Percentiles rank a stretch among this genome's conserved stretches.
Evolutionary conservation across 768 basidiomycete genomes (phyloP).

Genomic region (Pisolithus orientalis): DNA sequence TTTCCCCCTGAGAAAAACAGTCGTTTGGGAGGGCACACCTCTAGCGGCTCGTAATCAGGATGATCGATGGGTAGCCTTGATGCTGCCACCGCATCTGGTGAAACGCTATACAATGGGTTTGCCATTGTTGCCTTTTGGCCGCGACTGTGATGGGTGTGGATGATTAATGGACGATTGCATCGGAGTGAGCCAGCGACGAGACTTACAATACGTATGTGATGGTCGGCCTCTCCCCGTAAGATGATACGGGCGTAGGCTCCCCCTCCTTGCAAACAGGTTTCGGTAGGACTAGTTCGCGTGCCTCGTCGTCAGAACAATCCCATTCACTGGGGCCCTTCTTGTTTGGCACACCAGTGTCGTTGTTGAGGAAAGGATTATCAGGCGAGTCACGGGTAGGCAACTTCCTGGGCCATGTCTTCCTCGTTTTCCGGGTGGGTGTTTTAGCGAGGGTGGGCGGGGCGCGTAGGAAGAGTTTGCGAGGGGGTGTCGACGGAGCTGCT

Average conservation of each 20-base stretch:
- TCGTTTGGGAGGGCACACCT: conserved; percentile 48
- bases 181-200: neutral
- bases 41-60: conserved; percentile 57
- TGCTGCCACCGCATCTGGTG: conserved; percentile 33
- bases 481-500: conserved; percentile 20
- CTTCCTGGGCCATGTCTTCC: conserved; percentile 20
- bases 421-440: conserved; percentile 35
- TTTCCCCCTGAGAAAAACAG: conserved; percentile 43
- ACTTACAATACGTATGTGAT: conserved; percentile 73
- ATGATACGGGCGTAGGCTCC: conserved; percentile 31
- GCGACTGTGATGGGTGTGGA: conserved; percentile 39
- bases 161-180: neutral
- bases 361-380: conserved; percentile 63
- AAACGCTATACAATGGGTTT: conserved; percentile 56
- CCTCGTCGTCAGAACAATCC: conserved; percentile 31
- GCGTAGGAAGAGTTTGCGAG: conserved; percentile 17
- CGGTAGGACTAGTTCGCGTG: conserved; percentile 25
- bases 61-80: conserved; percentile 55
- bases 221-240: conserved; percentile 49
- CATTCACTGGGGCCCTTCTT: conserved; percentile 15
- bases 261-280: conserved; percentile 30
- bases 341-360: conserved; percentile 25
- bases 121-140: conserved; percentile 56
- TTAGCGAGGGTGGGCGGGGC: conserved; percentile 9
- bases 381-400: conserved; percentile 54